Conservation (phyloP, 495 filamentous ascomycete genomes). For the Neurospora sp. region DNA sequence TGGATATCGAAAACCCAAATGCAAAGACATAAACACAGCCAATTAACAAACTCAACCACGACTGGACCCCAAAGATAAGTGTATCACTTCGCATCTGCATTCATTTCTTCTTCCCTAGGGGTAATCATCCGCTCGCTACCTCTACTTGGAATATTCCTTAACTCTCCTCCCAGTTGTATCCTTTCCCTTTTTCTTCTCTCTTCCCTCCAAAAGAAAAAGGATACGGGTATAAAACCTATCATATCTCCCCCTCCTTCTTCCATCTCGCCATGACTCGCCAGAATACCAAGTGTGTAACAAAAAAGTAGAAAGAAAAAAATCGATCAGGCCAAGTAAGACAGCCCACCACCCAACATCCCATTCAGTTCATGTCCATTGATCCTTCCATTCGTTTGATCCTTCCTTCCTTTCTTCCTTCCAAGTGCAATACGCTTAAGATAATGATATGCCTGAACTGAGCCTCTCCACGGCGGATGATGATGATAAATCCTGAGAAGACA, state of each 20-base stretch:
- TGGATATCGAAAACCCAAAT: neutral
- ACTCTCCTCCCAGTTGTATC: neutral
- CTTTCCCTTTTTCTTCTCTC: neutral
- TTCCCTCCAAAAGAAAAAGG: neutral
- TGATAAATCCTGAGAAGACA: too few species aligned
- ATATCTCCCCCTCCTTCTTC: neutral
- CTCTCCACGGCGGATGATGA: neutral
- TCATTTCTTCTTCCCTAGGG: neutral
- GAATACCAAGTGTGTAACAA: neutral
- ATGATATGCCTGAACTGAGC: neutral
- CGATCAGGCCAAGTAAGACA: neutral
- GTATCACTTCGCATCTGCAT: neutral
- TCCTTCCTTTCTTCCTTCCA: neutral
- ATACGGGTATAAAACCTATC: neutral
- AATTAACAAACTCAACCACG: too few species aligned
- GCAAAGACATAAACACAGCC: neutral
- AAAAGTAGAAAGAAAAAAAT: neutral
- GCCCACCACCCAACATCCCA: neutral
- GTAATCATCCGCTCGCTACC: neutral
- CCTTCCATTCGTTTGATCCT: neutral
- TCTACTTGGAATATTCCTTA: neutral
- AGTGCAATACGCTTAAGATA: neutral
- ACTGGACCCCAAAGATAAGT: neutral
- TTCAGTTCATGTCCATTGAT: neutral
- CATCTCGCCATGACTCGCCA: neutral